Base-by-base conservation (phyloP, 1,284 basidiomycete genomes). In the Puccinia polysora region DNA sequence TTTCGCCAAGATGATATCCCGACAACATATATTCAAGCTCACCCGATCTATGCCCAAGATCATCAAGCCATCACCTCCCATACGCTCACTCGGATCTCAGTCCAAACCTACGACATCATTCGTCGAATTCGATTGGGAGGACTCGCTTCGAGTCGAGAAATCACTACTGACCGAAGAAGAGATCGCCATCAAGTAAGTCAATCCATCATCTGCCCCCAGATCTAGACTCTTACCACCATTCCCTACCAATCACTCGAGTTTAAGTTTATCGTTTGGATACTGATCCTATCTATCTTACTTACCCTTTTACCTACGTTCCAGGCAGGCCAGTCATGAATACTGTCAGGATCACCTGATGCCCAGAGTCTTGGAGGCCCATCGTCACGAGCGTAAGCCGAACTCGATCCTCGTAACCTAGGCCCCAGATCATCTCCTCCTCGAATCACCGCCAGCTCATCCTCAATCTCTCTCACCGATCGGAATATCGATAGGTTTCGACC, bases 271-370 rank as follows among this genome's bases (percentile, higher is more conserved):
- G n/a, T n/a, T n/a, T n/a, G n/a, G n/a, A n/a, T n/a, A n/a, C n/a
- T n/a, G n/a, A n/a, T n/a, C n/a, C 32, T 28, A n/a, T 28, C 23
- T 5, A 28, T 14, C 8, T 14, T 5, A 58, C 34, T 38, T 58
- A 53, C 52, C 15, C 52, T 53, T 18, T 28, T 62, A 15, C 43
- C 23, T 40, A 23, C 45, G 69, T 28, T 25, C 38, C 74, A 91
- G 90, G 34, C 89, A 96, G 77, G 89, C 89, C 6, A 89, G 93
- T 0, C 85, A 86, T 56, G 84, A 85, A 58, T 97, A 93, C 79
- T 93, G 90, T 77, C 89, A 90, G 87, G 89, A 91, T 77, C 85
- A 86, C 68, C 85, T 97, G 14, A 82, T 86, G 69, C 91, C 94
- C 20, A 86, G 91, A 34, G 89, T 97, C 25, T 81, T 90, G 43